Conservation (phyloP, 768 basidiomycete genomes). For the Boletus bicolor region DNA sequence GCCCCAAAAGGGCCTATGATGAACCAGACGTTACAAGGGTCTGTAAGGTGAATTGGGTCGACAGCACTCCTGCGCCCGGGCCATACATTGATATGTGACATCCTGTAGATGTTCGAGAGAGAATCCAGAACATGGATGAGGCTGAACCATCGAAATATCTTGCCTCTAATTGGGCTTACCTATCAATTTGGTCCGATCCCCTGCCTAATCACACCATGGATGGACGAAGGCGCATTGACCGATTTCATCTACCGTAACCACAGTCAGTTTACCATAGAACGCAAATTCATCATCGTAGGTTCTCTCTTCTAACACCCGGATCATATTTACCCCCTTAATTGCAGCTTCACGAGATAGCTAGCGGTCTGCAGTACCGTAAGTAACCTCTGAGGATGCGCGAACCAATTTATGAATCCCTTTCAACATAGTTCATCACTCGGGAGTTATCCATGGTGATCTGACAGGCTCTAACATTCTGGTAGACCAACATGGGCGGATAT, state of each 20-base stretch:
- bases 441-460: constrained; percentile 15
- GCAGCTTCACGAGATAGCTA: constrained; percentile 11
- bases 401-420: not conserved
- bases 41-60: constrained; percentile 4
- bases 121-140: constrained; percentile 2
- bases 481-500: constrained; percentile 1
- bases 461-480: constrained; percentile 15
- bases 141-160: constrained; percentile 8
- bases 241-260: constrained; percentile 6
- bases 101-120: constrained; percentile 7
- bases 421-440: constrained; percentile 5
- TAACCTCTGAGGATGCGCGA: not conserved
- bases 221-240: constrained; percentile 10
- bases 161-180: constrained; percentile 14
- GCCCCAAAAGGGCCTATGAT: constrained; percentile 1
- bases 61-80: not conserved
- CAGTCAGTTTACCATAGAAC: not conserved
- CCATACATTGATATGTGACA: not conserved
- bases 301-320: not conserved
- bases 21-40: not conserved
- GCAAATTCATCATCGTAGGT: constrained; percentile 2
- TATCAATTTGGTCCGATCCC: constrained; percentile 8
- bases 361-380: constrained; percentile 13
- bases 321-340: not conserved
- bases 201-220: constrained; percentile 13